A percentile compares a stretch with the other conserved stretches of the same genome.
phyloP scores from a whole-genome alignment of 352 stramenopile genomes.

The Aphanomyces astaci region DNA sequence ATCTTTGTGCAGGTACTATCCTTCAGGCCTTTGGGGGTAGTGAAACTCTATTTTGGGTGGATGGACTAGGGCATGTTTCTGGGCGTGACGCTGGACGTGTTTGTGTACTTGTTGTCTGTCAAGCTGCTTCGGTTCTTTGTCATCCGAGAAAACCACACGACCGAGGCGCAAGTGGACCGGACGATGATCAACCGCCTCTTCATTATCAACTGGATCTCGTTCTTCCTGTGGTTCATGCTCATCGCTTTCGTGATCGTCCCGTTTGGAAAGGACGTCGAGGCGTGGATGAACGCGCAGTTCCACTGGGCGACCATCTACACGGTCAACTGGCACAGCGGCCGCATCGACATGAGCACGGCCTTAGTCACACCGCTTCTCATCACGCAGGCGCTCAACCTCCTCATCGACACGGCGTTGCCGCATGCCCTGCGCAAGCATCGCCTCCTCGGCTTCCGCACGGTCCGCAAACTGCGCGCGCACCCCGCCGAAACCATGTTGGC shows the following conservation, averaged over 20 bases:
- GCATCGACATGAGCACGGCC: constrained; percentile 84
- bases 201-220: constrained; percentile 85
- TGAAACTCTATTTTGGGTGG: background rate
- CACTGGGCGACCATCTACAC: constrained; percentile 69
- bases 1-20: constrained; percentile 53
- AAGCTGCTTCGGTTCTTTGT: constrained; percentile 81
- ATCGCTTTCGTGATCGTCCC: constrained; percentile 84
- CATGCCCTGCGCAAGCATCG: constrained; percentile 55
- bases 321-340: constrained; percentile 70
- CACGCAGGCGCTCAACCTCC: constrained; percentile 73
- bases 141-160: constrained; percentile 73
- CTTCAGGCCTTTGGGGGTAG: background rate
- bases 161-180: constrained; percentile 68
- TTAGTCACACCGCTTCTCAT: constrained; percentile 79
- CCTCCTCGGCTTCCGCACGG: constrained; percentile 53
- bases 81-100: constrained; percentile 73
- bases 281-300: constrained; percentile 68
- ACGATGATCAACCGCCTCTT: constrained; percentile 84
- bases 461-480: constrained; percentile 78
- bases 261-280: constrained; percentile 71
- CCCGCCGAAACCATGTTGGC: constrained; percentile 71
- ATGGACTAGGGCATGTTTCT: constrained; percentile 52
- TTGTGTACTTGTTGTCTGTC: constrained; percentile 75
- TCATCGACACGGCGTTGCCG: constrained; percentile 74
- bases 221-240: constrained; percentile 86